These are phyloP conservation scores for Entomortierella lignicola DNA, from an alignment of 192 early-diverging fungal species.

Conservation along the genomic window DNA sequence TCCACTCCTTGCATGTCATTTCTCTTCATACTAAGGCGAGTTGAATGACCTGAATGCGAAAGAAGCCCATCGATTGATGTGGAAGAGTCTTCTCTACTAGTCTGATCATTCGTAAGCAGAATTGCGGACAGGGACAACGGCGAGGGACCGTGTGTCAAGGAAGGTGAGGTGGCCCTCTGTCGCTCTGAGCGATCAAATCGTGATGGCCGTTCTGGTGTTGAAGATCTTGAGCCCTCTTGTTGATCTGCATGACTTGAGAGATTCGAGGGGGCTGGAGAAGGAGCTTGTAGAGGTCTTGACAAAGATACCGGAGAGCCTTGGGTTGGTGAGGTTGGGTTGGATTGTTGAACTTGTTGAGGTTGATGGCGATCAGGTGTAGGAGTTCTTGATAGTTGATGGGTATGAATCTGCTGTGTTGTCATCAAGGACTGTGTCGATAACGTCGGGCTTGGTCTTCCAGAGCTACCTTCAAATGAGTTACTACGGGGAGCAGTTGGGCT, in stretches of 20 bases:
- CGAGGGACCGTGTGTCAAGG: slow-evolving; percentile 48
- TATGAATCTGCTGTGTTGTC: slow-evolving; percentile 31
- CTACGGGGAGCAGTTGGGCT: slow-evolving; percentile 22
- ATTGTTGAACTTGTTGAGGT: slow-evolving; percentile 7
- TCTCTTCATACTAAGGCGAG: slow-evolving; percentile 27
- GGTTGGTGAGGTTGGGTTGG: slow-evolving; percentile 23
- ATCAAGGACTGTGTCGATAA: slow-evolving; percentile 31
- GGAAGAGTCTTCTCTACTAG: neutral
- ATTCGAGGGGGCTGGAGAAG: slow-evolving; percentile 47
- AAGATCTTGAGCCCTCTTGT: slow-evolving; percentile 36
- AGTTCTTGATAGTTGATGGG: slow-evolving; percentile 43
- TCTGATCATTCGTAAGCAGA: slow-evolving; percentile 12
- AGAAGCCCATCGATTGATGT: slow-evolving; percentile 5
- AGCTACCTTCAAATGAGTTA: slow-evolving; percentile 38
- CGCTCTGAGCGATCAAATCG: slow-evolving; percentile 26
- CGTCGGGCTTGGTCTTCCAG: slow-evolving; percentile 46
- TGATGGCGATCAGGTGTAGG: slow-evolving; percentile 39
- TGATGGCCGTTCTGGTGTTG: slow-evolving; percentile 30
- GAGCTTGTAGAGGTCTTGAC: slow-evolving; percentile 31
- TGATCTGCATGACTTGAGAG: slow-evolving; percentile 38
- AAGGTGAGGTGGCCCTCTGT: slow-evolving; percentile 41
- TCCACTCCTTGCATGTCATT: slow-evolving; percentile 53
- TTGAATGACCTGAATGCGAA: neutral
- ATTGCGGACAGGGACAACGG: slow-evolving; percentile 41
- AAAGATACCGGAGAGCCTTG: slow-evolving; percentile 30